Base-by-base conservation (phyloP, 139 green algal genomes). In the Bryopsis sp. region DNA sequence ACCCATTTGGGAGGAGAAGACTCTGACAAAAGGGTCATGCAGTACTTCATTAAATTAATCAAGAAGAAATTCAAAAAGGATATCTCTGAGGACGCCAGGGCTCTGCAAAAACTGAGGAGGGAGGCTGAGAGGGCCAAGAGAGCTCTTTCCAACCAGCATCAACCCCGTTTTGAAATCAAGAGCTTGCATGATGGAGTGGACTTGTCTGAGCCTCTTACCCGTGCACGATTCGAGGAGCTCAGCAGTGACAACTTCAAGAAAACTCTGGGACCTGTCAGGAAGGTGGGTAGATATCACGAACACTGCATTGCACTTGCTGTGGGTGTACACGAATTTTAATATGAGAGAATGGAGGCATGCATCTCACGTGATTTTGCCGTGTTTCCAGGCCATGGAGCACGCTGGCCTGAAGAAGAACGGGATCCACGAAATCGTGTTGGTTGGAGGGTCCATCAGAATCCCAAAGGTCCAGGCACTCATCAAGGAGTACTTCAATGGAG, bases 41-140 rank as follows among this genome's bases (percentile, higher is more conserved):
- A 98, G 79, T 97, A 99, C 85, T 97, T 99, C 81, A 95, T 99
- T 79, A 97, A 97, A 87, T 83, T 97, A 7, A 93, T 99, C 80
- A 98, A 98, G 84, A 86, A 90, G 59, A 98, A 99, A 85, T 92
- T 90, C 82, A 85, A 85, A 74, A 90, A 92, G 77, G 92, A 99
- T 69, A 76, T 98, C 67, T 89, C 78, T 68, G 82, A 77, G n/a
- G 93, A 99, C 78, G 78, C 80, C 35, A 86, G 89, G 57, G 93
- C 95, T 0, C 79, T 97, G 65, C 88, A 95, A 79, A 98, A 97
- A 84, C 89, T 99, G 47, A 83, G 91, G 47, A 82, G 91, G 26
- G 95, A 97, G 81, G 90, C 89, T 35, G 95, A 99, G 86, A 87
- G 93, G 15, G 95, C 95, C 74, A 99, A 99, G 87, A 87, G 94